A percentile compares a stretch with the other conserved stretches of the same genome.
phyloP scores from a whole-genome alignment of 768 basidiomycete genomes.

The Kwoniella sp. region DNA sequence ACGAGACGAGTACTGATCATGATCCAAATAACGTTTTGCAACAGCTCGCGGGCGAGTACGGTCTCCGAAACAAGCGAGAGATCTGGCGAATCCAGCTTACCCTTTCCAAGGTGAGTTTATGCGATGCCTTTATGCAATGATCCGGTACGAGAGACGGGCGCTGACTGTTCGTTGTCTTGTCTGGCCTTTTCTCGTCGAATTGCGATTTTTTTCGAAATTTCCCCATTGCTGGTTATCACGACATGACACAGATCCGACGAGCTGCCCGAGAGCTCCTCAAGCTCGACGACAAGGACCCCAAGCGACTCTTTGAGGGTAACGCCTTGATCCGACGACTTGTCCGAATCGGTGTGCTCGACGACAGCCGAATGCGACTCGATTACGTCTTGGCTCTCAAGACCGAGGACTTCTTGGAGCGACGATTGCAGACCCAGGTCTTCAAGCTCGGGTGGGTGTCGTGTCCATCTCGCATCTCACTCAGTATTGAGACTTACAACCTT shows the following conservation, averaged over 20 bases:
- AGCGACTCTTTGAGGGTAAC: slow-evolving; percentile 95
- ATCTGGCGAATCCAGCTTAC: slow-evolving; percentile 99
- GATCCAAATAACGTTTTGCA: no score
- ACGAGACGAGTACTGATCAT: slow-evolving; percentile 7
- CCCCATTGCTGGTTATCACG: no score
- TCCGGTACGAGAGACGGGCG: no score
- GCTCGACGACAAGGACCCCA: slow-evolving; percentile 98
- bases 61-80: slow-evolving; percentile 99
- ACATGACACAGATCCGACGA: slow-evolving; percentile 84
- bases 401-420: slow-evolving; percentile 99
- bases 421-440: slow-evolving; percentile 99
- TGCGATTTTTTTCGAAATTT: no score
- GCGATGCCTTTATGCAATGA: no score
- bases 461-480: no score
- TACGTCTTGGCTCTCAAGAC: slow-evolving; percentile 99
- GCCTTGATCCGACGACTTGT: slow-evolving; percentile 68
- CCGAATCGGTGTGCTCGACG: slow-evolving; percentile 99
- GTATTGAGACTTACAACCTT: no score
- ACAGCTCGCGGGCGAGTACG: slow-evolving; percentile 99
- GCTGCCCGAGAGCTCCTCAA: slow-evolving; percentile 99
- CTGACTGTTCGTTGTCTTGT: neutral
- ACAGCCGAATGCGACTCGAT: slow-evolving; percentile 98
- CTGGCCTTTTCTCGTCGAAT: no score
- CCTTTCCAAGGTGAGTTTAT: slow-evolving; percentile 72
- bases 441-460: slow-evolving; percentile 65